A percentile compares a stretch with the other conserved stretches of the same genome.
These are phyloP conservation scores for Quercus agrifolia DNA, from an alignment of 306 rosid genomes.

Conservation along the genomic window DNA sequence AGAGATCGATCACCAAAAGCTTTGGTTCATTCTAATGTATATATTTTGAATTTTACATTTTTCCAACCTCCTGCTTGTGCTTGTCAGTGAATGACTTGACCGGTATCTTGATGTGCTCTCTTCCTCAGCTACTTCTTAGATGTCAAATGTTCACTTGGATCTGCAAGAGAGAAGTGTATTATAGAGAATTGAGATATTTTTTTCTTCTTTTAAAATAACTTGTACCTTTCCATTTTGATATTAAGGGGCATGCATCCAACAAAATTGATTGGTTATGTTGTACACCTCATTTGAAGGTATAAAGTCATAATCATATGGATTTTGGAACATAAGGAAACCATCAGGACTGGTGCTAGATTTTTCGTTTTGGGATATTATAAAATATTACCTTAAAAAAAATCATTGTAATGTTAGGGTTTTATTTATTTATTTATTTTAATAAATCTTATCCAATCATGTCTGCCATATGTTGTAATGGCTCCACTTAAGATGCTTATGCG, in stretches of 20 bases:
- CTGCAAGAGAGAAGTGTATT: not conserved
- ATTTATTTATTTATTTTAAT: not conserved
- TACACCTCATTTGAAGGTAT: not conserved
- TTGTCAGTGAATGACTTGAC: constrained; percentile 5
- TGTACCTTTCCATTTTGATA: not conserved
- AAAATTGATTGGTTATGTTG: not conserved
- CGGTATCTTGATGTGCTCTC: not conserved
- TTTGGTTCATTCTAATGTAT: not conserved
- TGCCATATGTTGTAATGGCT: no score
- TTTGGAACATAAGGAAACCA: not conserved
- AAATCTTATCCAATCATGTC: no score
- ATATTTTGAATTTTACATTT: not conserved
- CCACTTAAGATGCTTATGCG: no score
- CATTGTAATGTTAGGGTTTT: not conserved
- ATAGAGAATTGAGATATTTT: not conserved
- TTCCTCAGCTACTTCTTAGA: constrained; percentile 11
- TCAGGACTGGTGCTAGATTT: not conserved
- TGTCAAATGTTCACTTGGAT: not conserved
- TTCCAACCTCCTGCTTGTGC: constrained; percentile 11
- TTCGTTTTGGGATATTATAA: not conserved
- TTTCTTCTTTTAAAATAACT: not conserved
- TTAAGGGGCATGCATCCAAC: not conserved
- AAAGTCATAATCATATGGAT: not conserved
- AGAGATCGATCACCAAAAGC: constrained; percentile 3
- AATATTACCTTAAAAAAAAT: not conserved